Evolutionary conservation across 163 green algal species (phyloP).

Genomic region (Coccomyxa subellipsoidea): DNA sequence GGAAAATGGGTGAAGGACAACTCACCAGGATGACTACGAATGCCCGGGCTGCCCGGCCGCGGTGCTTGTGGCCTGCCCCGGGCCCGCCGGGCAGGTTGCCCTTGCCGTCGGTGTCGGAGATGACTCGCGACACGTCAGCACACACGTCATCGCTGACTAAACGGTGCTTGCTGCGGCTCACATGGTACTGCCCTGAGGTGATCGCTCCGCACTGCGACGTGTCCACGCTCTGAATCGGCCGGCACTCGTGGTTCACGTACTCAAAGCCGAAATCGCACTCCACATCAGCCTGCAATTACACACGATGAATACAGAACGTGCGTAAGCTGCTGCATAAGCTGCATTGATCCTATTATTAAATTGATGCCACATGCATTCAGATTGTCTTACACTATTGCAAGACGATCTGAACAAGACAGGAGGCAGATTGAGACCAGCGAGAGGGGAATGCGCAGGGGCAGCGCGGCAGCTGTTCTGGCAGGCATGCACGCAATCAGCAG

Average conservation of each 20-base stretch:
- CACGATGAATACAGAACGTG: neutral
- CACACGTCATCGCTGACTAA: conserved; percentile 50
- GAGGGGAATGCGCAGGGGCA: no score
- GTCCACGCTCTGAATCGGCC: conserved; percentile 26
- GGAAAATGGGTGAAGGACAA: no score
- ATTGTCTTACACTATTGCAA: neutral
- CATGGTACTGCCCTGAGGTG: conserved; percentile 6
- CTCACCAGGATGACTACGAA: conserved; percentile 4
- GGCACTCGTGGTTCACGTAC: conserved; percentile 20
- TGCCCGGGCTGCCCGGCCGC: neutral
- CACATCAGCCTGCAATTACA: conserved; percentile 27
- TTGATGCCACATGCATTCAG: neutral
- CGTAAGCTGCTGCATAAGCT: no score
- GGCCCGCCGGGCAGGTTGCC: conserved; percentile 11
- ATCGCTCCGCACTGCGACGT: conserved; percentile 16
- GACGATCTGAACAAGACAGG: neutral
- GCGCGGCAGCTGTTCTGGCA: no score
- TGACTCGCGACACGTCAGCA: conserved; percentile 24
- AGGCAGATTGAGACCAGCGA: no score
- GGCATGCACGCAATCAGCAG: no score
- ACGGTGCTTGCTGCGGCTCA: conserved; percentile 33
- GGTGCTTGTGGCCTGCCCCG: neutral
- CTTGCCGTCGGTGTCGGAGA: conserved; percentile 54
- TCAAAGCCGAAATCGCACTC: conserved; percentile 55
- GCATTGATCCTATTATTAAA: no score